phyloP scores from a whole-genome alignment of 768 basidiomycete species.

The Mycena pura region DNA sequence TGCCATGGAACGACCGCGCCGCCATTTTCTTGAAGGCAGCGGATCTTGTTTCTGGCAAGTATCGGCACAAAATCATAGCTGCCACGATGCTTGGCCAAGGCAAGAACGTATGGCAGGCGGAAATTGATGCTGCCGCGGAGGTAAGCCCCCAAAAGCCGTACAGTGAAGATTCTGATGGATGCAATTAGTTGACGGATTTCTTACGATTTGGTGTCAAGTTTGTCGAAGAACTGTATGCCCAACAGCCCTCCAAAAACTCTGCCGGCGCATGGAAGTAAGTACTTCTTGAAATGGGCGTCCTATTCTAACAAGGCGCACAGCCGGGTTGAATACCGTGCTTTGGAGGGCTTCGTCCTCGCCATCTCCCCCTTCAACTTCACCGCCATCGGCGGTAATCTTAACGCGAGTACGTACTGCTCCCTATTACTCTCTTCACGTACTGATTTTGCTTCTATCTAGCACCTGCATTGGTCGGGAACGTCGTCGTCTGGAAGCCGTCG shows the following conservation, averaged over 20 bases:
- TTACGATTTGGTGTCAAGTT: constrained; percentile 96
- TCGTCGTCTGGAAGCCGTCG: constrained; percentile 96
- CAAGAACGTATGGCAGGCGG: constrained; percentile 99
- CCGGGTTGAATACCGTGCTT: constrained; percentile 92
- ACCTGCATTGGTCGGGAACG: constrained; percentile 95
- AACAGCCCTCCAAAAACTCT: constrained; percentile 89
- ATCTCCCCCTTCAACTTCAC: constrained; percentile 99
- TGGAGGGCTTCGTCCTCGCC: constrained; percentile 98
- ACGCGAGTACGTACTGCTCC: constrained; percentile 56
- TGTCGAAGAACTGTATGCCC: constrained; percentile 92
- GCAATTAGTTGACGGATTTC: constrained; percentile 81
- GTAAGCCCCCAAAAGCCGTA: constrained; percentile 46
- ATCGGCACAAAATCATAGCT: constrained; percentile 92
- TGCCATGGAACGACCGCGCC: constrained; percentile 97
- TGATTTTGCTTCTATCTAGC: constrained; percentile 44
- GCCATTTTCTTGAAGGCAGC: constrained; percentile 99
- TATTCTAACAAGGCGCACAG: constrained; percentile 45
- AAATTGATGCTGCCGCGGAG: constrained; percentile 99
- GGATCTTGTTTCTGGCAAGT: constrained; percentile 94
- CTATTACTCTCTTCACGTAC: background rate
- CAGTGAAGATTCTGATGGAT: constrained; percentile 10
- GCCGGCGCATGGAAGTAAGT: constrained; percentile 93
- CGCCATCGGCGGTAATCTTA: constrained; percentile 96
- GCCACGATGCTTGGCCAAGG: constrained; percentile 99
- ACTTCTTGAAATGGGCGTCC: background rate